Evolutionary conservation across 352 stramenopile genomes (phyloP).

Genomic region (Globisporangium heterothallicum): DNA sequence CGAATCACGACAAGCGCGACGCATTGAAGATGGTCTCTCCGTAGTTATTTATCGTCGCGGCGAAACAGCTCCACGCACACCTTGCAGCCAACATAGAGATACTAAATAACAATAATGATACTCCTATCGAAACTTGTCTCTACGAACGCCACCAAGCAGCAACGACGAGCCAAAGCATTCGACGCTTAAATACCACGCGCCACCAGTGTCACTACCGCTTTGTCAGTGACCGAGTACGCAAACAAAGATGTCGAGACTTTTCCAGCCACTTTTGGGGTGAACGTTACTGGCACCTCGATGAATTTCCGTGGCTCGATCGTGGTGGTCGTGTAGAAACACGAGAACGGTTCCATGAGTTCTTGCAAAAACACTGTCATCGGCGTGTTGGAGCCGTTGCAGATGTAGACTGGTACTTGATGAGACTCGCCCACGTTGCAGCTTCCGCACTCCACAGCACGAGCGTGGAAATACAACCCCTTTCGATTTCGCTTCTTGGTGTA

Average conservation of each 20-base stretch:
- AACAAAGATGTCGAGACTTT: slow-evolving; percentile 82
- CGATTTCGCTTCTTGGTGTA: slow-evolving; percentile 79
- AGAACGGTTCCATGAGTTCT: slow-evolving; percentile 70
- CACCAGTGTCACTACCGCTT: slow-evolving; percentile 75
- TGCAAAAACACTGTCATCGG: slow-evolving; percentile 85
- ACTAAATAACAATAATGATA: not conserved
- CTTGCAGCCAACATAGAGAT: slow-evolving; percentile 11
- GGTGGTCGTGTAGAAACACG: slow-evolving; percentile 64
- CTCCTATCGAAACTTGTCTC: slow-evolving; percentile 6
- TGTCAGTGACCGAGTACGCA: slow-evolving; percentile 73
- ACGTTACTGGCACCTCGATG: slow-evolving; percentile 75
- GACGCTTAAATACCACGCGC: slow-evolving; percentile 46
- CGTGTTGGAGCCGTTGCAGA: slow-evolving; percentile 78
- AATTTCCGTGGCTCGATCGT: slow-evolving; percentile 82
- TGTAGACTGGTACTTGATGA: slow-evolving; percentile 77
- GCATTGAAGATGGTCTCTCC: slow-evolving; percentile 14
- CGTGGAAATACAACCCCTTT: slow-evolving; percentile 76
- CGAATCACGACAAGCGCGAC: slow-evolving; percentile 42
- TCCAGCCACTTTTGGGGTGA: slow-evolving; percentile 67
- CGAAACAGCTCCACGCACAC: not conserved
- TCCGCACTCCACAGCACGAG: slow-evolving; percentile 77
- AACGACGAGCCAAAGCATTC: not conserved
- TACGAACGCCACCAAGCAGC: slow-evolving; percentile 3
- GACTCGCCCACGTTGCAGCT: slow-evolving; percentile 65
- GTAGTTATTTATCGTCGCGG: slow-evolving; percentile 10